These are phyloP conservation scores for Cladosporium colombiae DNA, from an alignment of 2,329 filamentous ascomycete genomes.

Conservation along the genomic window DNA sequence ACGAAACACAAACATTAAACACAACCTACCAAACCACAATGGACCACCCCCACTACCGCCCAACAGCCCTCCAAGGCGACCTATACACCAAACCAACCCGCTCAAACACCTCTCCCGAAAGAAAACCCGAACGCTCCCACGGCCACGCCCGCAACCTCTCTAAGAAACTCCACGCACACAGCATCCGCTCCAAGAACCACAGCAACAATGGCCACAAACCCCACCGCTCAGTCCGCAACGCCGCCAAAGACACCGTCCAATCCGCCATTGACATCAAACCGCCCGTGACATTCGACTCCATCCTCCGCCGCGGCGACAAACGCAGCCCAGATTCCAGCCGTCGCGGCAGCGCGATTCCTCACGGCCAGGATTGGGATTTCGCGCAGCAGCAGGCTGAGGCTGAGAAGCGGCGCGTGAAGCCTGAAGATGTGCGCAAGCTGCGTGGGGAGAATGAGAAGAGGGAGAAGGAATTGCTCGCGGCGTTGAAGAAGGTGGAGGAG, in stretches of 20 bases:
- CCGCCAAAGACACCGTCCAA: conserved; percentile 45
- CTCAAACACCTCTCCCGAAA: conserved; percentile 18
- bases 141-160: conserved; percentile 13
- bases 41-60: neutral
- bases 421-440: conserved; percentile 44
- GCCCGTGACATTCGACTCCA: conserved; percentile 46
- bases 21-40: neutral
- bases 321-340: conserved; percentile 29
- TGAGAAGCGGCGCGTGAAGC: conserved; percentile 34
- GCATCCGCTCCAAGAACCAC: conserved; percentile 3
- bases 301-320: conserved; percentile 40
- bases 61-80: neutral
- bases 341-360: conserved; percentile 24
- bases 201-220: conserved; percentile 24
- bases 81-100: conserved; percentile 17
- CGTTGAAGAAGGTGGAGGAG: conserved; percentile 50
- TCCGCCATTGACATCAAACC: conserved; percentile 48
- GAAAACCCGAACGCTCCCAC: conserved; percentile 9
- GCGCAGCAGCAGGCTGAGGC: conserved; percentile 25
- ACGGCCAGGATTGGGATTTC: conserved; percentile 21
- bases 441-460: conserved; percentile 42
- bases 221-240: conserved; percentile 30
- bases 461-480: conserved; percentile 42
- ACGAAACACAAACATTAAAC: neutral
- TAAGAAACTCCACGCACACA: conserved; percentile 16